Evolutionary conservation across 352 stramenopile species (phyloP), one percentile per base, ranked within the genome.

Genomic region (Globisporangium carolinianum): DNA sequence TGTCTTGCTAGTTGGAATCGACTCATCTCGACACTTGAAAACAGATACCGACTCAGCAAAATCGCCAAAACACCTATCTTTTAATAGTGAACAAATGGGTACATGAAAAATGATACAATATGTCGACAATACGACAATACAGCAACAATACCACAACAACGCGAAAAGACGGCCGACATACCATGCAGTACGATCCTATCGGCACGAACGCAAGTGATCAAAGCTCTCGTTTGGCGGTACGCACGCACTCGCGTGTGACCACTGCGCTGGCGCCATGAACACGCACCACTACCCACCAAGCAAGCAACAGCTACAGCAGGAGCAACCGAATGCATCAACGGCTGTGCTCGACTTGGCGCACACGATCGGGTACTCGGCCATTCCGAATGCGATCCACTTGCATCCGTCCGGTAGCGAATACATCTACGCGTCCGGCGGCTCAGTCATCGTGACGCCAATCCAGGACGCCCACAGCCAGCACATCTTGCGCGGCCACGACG

Each of bases 321-420:
- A 62, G 24, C 56, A 51, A 53, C 24, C 53, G 11, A 15, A 39
- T 2, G 6, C 9, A 10, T 15, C 47, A 36, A 39, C 36, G 5
- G 53, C 66, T 4, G 53, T 51, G 14, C 89, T 97, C 41, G 91
- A 97, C 57, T 70, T 98, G 43, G 89, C 97, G 67, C 91, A 97
- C 68, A 93, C 86, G n/a, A 97, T 98, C 58, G 93, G 89, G 7
- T 93, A 94, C 61, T 92, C 79, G 4, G 73, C 83, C 4, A 68
- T 96, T 24, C 72, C 75, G 8, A 88, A 91, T n/a, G 77, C 83
- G 0, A 72, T 97, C 52, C 79, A 93, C 62, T 96, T 87, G 53
- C 89, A 96, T 36, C 90, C 91, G 11, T 80, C 66, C 0, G 84
- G 75, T 0, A 66, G 68, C 15, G 79, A 97, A 36, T 96, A 93